Base-by-base conservation (phyloP, 1,139 yeast species). In the Suhomyces wounanorum region DNA sequence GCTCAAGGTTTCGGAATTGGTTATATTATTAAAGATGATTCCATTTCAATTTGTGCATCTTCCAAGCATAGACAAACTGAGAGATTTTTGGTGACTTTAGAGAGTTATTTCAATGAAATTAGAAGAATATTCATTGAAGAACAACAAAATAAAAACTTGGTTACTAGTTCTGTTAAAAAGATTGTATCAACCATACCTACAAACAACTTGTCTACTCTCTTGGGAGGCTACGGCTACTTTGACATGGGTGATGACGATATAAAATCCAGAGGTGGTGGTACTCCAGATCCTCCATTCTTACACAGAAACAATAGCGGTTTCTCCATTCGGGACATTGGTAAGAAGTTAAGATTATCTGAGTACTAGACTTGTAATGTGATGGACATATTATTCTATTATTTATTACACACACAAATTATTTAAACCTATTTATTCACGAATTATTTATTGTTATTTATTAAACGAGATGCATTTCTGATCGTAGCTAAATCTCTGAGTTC, bases 1-100 rank as follows among this genome's bases (percentile, higher is more conserved):
- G 85, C 95, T 21, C 90, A 87, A 61, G 97, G 97, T 14, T 91
- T 88, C 70, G 97, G 97, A 26, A 79, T 91, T 46, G 97, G 96
- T 2, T 91, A 91, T 67, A 90, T 91, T 60, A 87, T 91, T 62
- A 89, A 91, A 66, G 90, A 83, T 52, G 90, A 89, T 62, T 85
- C 94, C 4, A 83, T 91, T 49, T 86, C 96, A 2, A 83, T 91
- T 40, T 90, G 96, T 66, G 95, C 89, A 0, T 83, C 95, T 26
- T 89, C 96, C 8, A 91, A 89, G 69, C 96, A 91, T 68, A 81
- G 97, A 56, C 97, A 91, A 72, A 91, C 97, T 1, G 75, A 81
- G 56, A 81, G 97, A 67, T 88, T 89, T 64, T 79, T 89, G 56
- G 88, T 85, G 49, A 87, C 94, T 1, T 75, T 89, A 58, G 82